Percentiles rank a stretch among this genome's conserved stretches.
Conservation (phyloP, 2,329 filamentous ascomycete genomes). For the Zarea fungicola region DNA sequence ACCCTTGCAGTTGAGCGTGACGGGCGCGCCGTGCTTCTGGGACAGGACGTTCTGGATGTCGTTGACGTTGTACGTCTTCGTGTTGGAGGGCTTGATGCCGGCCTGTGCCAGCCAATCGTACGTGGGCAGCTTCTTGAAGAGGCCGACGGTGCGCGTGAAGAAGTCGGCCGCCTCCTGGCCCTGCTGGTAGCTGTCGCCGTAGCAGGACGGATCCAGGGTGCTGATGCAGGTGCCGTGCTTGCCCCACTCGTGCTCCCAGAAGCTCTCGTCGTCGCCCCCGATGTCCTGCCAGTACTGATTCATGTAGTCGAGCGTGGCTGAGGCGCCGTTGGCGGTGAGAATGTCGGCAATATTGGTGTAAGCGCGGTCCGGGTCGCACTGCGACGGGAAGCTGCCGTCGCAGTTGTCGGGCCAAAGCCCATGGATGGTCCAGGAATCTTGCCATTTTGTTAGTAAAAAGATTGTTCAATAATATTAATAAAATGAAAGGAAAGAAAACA, state of each 20-base stretch:
- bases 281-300: constrained; percentile 67
- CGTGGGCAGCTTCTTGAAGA: constrained; percentile 63
- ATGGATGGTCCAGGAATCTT: constrained; percentile 70
- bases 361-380: constrained; percentile 55
- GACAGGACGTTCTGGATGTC: constrained; percentile 56
- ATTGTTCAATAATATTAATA: neutral
- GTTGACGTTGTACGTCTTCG: constrained; percentile 52
- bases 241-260: constrained; percentile 72
- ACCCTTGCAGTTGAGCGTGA: constrained; percentile 52
- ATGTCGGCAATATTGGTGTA: constrained; percentile 64
- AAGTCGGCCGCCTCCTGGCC: constrained; percentile 64
- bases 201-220: constrained; percentile 64
- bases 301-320: constrained; percentile 61
- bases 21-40: constrained; percentile 46
- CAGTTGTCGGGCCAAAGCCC: constrained; percentile 65
- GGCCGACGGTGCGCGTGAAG: constrained; percentile 58
- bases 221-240: constrained; percentile 72
- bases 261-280: constrained; percentile 54
- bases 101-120: constrained; percentile 58
- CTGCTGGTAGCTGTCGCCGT: constrained; percentile 49
- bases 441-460: neutral
- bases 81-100: constrained; percentile 50
- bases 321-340: constrained; percentile 45
- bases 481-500: neutral
- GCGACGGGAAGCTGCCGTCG: constrained; percentile 62